Evolutionary conservation across 106 monocot species (phyloP), one percentile per base, ranked within the genome.

Genomic region (Dioscorea alata): DNA sequence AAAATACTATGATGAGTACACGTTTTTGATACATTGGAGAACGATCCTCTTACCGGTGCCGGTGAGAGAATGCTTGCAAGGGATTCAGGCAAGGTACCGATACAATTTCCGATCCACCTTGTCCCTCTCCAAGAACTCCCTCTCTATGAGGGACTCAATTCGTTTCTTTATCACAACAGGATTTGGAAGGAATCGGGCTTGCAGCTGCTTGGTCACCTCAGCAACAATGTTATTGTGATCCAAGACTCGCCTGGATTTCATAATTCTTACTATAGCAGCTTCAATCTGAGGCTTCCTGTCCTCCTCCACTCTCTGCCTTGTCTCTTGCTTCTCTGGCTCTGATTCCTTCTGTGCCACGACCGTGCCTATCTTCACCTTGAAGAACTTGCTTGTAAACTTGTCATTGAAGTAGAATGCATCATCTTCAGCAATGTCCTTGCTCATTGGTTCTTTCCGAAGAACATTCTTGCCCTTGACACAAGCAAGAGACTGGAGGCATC

Each of bases 401-500:
- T 96, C 95, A 32, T 96, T 91, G 14, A 91, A 79, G 66, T 59
- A 79, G 72, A 96, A 96, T 1, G 69, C 61, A 57, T 96, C 88
- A 59, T 84, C 86, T 22, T 86, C 86, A 2, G 71, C 83, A 63
- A 90, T 86, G 62, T 90, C 86, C 71, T 90, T 90, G 78, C 86
- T 84, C 86, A 90, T 81, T 25, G 90, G 90, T 48, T 84, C 83
- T 65, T 90, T 90, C 28, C 80, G 33, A 19, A 90, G 83, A n/a
- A 90, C 90, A 59, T 90, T 90, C 75, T 86, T 90, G 13, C 90
- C 90, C 73, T 86, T 88, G 12, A 91, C 95, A 54, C 81, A 86
- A 22, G 95, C 91, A 50, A 96, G 80, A 33, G 95, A 96, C 71
- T 96, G 95, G 31, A 96, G 80, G 34, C 95, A 96, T 12, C 91